Conservation (phyloP, 192 early-diverging fungal genomes). For the Entomortierella chlamydospora region DNA sequence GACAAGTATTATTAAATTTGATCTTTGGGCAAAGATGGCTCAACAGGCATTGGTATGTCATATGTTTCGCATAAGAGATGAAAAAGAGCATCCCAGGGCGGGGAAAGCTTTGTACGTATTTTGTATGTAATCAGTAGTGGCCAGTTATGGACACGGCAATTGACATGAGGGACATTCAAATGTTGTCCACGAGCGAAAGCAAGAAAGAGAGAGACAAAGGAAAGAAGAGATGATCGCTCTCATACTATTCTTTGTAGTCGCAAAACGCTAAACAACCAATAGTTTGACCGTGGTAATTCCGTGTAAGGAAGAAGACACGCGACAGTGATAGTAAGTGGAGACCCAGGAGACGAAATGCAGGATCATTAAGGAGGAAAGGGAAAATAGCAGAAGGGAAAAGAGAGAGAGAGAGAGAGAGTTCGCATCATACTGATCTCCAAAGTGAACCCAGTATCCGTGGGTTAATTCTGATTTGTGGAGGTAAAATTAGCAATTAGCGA, state of each 20-base stretch:
- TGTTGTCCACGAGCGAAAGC: background rate
- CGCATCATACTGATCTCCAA: background rate
- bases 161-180: background rate
- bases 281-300: background rate
- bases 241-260: background rate
- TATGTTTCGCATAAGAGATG: too few species aligned
- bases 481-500: background rate
- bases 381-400: too few species aligned
- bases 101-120: too few species aligned
- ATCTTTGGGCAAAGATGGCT: too few species aligned
- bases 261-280: background rate
- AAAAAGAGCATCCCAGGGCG: too few species aligned
- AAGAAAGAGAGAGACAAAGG: background rate
- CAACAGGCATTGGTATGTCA: too few species aligned
- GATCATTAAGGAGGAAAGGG: too few species aligned
- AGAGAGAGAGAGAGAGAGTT: background rate
- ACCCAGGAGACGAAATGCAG: background rate
- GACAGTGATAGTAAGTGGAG: background rate
- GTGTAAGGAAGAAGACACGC: background rate
- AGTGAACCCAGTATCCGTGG: conserved; percentile 20
- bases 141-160: too few species aligned
- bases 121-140: too few species aligned
- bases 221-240: conserved; percentile 5
- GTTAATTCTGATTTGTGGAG: conserved; percentile 18
- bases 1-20: too few species aligned